Evolutionary conservation across 176 grass and related monocot genomes (phyloP).

Genomic region (Cenchrus fungigraminus): DNA sequence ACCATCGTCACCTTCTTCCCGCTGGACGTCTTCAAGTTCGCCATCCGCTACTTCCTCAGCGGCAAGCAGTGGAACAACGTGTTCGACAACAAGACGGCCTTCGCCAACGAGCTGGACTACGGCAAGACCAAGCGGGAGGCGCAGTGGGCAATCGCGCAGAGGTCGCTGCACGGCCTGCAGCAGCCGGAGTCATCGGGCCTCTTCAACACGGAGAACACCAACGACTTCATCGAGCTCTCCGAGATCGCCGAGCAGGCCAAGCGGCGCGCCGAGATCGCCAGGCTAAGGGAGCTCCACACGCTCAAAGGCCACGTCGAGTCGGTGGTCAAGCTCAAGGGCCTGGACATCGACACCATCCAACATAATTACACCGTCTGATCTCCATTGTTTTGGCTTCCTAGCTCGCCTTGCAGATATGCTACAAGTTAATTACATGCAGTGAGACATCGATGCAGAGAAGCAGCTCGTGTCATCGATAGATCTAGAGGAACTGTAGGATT

Average conservation of each 20-base stretch:
- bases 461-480: background rate
- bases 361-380: slow-evolving; percentile 59
- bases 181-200: slow-evolving; percentile 28
- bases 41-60: slow-evolving; percentile 67
- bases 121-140: slow-evolving; percentile 75
- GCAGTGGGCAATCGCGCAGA: slow-evolving; percentile 75
- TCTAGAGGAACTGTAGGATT: background rate
- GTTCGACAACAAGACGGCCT: slow-evolving; percentile 73
- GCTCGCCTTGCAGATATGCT: too few species aligned
- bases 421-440: background rate
- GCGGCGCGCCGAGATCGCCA: slow-evolving; percentile 83
- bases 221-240: slow-evolving; percentile 65
- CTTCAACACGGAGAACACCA: slow-evolving; percentile 48
- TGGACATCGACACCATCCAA: slow-evolving; percentile 58
- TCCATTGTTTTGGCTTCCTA: too few species aligned
- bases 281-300: slow-evolving; percentile 60
- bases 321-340: slow-evolving; percentile 61
- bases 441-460: slow-evolving; percentile 10
- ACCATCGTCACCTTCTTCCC: slow-evolving; percentile 72
- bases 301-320: slow-evolving; percentile 68
- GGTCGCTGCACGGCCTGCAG: slow-evolving; percentile 65
- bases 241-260: slow-evolving; percentile 87
- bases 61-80: slow-evolving; percentile 74
- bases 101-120: slow-evolving; percentile 66
- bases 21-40: slow-evolving; percentile 81